Evolutionary conservation across 2,329 filamentous ascomycete genomes (phyloP), one percentile per base, ranked within the genome.

Genomic region (Penicillium brevicompactum): DNA sequence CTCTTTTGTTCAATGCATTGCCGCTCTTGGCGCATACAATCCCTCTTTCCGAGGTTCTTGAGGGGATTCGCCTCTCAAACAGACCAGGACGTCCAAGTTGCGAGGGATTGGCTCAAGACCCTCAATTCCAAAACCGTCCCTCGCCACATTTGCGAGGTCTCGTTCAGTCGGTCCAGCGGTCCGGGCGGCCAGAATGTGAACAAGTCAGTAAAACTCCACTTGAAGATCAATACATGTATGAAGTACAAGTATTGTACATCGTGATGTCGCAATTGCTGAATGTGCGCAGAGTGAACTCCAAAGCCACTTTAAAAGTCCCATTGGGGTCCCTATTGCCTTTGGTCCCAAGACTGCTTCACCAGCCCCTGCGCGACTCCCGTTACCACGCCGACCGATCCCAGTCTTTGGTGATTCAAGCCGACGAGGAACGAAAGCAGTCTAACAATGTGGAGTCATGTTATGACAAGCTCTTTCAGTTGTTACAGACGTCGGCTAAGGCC

Each of bases 181-280:
- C 85, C 85, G 16, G 85, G 85, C 48, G 85, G 85, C 10, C 85
- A 88, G 70, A 87, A 88, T 74, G 85, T 88, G 53, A 88, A 88
- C 73, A 88, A 88, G 85, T 87, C 72, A 61, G 77, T 67, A 45
- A 11, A 34, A 27, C 48, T 34, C 54, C 60, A 55, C 50, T 58
- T 50, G 48, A 57, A 53, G 16, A 24, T 46, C 50, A 49, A 55
- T 52, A 46, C 24, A 27, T 27, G 24, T 27, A 27, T 8, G 24
- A 27, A 27, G 24, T 27, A 27, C 24, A 27, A 27, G 24, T 27
- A 27, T 27, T 8, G 24, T 27, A 27, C 24, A 27, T 27, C 24
- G 24, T 5, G 24, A 27, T 5, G 24, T 27, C 24, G 37, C 49
- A 53, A 32, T 21, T 53, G 50, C 51, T 55, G 43, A 56, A 30